Conservation (phyloP, 441 rosid genomes). For the Eugenia klotzschiana region DNA sequence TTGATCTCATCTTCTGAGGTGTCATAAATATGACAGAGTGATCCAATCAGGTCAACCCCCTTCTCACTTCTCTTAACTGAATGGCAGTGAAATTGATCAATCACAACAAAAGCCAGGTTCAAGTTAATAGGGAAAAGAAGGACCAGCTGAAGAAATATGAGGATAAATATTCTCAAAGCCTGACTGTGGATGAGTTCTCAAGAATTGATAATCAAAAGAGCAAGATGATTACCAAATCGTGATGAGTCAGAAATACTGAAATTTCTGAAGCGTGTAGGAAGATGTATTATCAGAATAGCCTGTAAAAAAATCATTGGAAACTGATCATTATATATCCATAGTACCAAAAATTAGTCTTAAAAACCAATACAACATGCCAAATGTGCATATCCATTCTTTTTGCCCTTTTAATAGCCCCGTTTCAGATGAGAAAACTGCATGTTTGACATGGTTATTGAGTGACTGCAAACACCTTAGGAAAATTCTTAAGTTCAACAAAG, state of each 20-base stretch:
- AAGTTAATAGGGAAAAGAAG: neutral
- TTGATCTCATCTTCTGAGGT: constrained; percentile 72
- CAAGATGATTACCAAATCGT: constrained; percentile 55
- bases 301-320: constrained; percentile 16
- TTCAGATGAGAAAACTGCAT: neutral
- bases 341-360: neutral
- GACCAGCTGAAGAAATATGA: neutral
- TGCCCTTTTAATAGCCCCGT: neutral
- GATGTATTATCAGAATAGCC: constrained; percentile 78
- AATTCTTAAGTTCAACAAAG: neutral
- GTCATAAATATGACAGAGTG: constrained; percentile 69
- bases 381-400: neutral
- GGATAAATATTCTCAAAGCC: neutral
- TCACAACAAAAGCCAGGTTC: neutral
- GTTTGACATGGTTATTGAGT: neutral
- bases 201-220: neutral
- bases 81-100: neutral
- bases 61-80: constrained; percentile 63
- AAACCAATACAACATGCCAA: neutral
- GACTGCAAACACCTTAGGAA: neutral
- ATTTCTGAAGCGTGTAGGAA: constrained; percentile 63
- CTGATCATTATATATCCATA: neutral
- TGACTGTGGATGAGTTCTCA: neutral
- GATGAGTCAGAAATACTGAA: constrained; percentile 47
- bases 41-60: constrained; percentile 67